Conservation (phyloP, 345 rosid species). For the Erodium maritimum region DNA sequence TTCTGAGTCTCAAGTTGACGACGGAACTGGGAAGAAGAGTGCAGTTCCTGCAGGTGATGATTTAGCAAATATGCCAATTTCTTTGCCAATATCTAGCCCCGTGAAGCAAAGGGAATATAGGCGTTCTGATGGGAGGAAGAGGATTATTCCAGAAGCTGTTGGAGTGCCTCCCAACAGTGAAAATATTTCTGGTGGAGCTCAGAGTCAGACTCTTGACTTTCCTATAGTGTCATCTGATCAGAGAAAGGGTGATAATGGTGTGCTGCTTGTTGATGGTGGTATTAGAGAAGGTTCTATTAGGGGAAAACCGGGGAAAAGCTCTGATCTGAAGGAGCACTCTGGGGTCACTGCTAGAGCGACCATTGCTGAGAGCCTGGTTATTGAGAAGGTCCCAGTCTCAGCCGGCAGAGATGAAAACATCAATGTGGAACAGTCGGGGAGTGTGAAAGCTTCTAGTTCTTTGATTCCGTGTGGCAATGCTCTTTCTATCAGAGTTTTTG, state of each 20-base stretch:
- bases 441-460: slow-evolving; percentile 38
- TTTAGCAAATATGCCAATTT: slow-evolving; percentile 33
- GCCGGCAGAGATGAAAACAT: slow-evolving; percentile 44
- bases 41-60: slow-evolving; percentile 36
- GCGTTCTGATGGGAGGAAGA: slow-evolving; percentile 94
- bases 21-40: slow-evolving; percentile 31
- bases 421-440: slow-evolving; percentile 47
- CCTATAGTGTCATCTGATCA: slow-evolving; percentile 24
- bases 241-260: slow-evolving; percentile 36
- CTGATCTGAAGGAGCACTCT: slow-evolving; percentile 55
- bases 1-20: slow-evolving; percentile 47
- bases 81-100: slow-evolving; percentile 54
- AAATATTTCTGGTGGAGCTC: slow-evolving; percentile 25
- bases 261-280: slow-evolving; percentile 28
- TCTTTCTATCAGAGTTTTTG: slow-evolving; percentile 69
- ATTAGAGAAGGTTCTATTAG: slow-evolving; percentile 30
- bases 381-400: slow-evolving; percentile 62
- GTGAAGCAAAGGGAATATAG: slow-evolving; percentile 90
- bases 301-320: slow-evolving; percentile 34
- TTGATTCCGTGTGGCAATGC: slow-evolving; percentile 12
- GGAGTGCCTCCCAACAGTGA: slow-evolving; percentile 65
- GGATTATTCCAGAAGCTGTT: slow-evolving; percentile 97
- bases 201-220: slow-evolving; percentile 29
- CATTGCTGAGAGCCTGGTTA: slow-evolving; percentile 63
- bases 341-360: slow-evolving; percentile 71